Base-by-base conservation (phyloP, 2,329 filamentous ascomycete species). In the Davidsoniella australis region DNA sequence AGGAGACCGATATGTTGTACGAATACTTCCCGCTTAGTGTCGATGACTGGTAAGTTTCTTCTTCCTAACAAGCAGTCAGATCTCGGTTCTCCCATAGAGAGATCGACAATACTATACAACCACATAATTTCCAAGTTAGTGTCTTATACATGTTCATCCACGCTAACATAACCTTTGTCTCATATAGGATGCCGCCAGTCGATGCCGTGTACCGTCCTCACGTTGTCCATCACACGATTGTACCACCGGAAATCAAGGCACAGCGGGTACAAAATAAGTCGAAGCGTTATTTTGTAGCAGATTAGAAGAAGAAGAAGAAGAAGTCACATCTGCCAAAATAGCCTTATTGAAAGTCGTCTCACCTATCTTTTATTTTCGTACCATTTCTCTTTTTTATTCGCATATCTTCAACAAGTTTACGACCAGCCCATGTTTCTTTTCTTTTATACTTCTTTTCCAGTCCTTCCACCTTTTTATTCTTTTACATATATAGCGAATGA, bases 11-110 rank as follows among this genome's bases (percentile, higher is more conserved):
- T 63, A 68, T 88, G 55, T 68, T 95, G 16, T 95, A 95, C 61
- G 88, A 96, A 65, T 95, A 96, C 61, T 95, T 96, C 55, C 88
- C 88, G 0, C 70, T 96, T 14, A 87, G 82, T 45, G 67, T 94
- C 52, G 87, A 95, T 61, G 88, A 95, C 59, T 95, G 83, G 83
- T 75, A 62, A 58, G 65, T 60, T 38, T 20, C 3, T 17, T n/a
- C 9, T 33, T 4, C 8, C 29, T 3, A 33, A 4, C 29, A 9
- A 33, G 8, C 29, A 33, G 12, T 10, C 8, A 33, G 29, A 33
- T 33, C 12, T 33, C 8, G 3, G 2, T 33, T 33, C 29, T 33
- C 26, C 4, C 12, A 33, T 5, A 33, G 12, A 12, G 29, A 9
- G 29, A 33, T 33, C 7, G 12, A 12, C 29, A 33, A 33, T 12